Base-by-base conservation (phyloP, 345 rosid species). In the Orychophragmus violaceus region DNA sequence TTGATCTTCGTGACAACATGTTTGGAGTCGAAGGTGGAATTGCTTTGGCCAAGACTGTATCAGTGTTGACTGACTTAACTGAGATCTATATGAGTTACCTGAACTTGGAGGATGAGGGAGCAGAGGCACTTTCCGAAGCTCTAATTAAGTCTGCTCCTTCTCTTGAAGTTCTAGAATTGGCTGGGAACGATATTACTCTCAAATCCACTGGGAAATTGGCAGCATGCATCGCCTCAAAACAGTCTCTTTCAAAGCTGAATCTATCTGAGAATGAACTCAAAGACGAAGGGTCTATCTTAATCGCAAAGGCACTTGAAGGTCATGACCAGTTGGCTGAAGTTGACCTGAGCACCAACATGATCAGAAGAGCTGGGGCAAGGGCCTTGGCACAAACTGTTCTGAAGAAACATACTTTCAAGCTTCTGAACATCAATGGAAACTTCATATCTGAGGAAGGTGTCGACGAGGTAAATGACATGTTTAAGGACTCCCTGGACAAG, bases 1-100 rank as follows among this genome's bases (percentile, higher is more conserved):
- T 89, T 71, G 98, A 91, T 78, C 84, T 91, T 29, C 90, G 88
- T 59, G 98, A 91, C 71, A 91, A 89, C 74, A 85, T 91, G 90
- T 91, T 91, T 76, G 96, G 92, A 29, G 81, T 81, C 3, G 95
- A 89, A 71, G 89, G 88, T 62, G 96, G 90, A 55, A 42, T 88
- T 52, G 80, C 96, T 19, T 75, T 85, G 64, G 80, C 87, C 63
- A 78, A 79, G 76, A 82, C 88, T 27, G 22, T 91, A 35, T 62
- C 86, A 24, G 69, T 65, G 59, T 77, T 81, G 77, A 48, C 71
- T 13, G 73, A 77, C 46, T 75, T 89, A 41, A 87, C 82, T 3
- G 96, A 85, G 83, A 77, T 87, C 64, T 87, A 91, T 68, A 77
- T 89, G 72, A 87, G 94, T 76, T 88, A 85, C 76, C 77, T 91